Evolutionary conservation across 495 filamentous ascomycete genomes (phyloP).

Genomic region (Penicillium diatomitis): DNA sequence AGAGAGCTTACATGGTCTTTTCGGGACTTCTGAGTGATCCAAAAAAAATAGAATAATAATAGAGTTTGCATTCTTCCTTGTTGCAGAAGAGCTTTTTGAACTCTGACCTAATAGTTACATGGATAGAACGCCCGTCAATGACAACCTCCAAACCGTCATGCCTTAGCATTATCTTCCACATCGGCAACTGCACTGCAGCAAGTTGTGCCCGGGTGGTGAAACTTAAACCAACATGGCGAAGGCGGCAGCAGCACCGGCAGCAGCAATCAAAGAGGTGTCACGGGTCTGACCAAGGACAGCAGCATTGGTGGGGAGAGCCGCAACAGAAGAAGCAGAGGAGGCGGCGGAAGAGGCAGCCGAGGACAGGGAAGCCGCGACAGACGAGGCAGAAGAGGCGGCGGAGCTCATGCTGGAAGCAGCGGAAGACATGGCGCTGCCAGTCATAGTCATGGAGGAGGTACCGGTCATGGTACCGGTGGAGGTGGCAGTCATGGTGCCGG

Average conservation of each 20-base stretch:
- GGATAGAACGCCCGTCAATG: background rate
- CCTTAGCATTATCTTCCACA: no score
- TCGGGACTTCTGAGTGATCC: background rate
- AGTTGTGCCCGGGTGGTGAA: no score
- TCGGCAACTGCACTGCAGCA: no score
- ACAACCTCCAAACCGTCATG: no score
- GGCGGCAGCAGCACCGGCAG: constrained; percentile 24
- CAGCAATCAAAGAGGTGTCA: constrained; percentile 24
- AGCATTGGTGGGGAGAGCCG: constrained; percentile 24
- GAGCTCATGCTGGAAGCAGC: constrained; percentile 2
- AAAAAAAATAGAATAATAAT: constrained; percentile 6
- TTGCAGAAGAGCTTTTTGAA: background rate
- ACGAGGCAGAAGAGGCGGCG: constrained; percentile 2
- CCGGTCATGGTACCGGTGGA: constrained; percentile 8
- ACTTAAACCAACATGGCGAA: constrained; percentile 26
- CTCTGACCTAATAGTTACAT: constrained; percentile 3
- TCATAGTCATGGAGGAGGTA: constrained; percentile 5
- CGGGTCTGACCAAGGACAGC: constrained; percentile 36
- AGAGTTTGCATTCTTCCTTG: background rate
- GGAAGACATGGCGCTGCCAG: constrained; percentile 5
- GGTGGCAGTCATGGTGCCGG: constrained; percentile 11
- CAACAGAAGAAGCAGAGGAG: constrained; percentile 9
- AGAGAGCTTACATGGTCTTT: background rate
- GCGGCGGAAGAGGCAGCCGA: background rate
- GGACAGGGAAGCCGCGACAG: background rate